Evolutionary conservation across 2,329 filamentous ascomycete genomes (phyloP).

Genomic region (Fusarium mangiferae): DNA sequence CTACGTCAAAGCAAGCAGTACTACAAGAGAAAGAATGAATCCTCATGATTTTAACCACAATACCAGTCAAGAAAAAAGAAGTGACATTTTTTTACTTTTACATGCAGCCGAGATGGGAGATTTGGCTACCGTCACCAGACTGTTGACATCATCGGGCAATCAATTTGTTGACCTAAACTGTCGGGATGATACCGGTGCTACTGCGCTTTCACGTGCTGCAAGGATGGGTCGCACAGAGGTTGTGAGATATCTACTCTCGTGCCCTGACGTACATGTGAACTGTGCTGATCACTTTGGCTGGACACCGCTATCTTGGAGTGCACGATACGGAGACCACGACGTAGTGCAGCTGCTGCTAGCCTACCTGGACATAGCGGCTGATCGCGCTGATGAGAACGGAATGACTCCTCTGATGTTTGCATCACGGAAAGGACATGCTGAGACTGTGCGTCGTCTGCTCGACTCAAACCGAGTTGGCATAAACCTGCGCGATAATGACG

Average conservation of each 20-base stretch:
- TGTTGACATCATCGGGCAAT: background rate
- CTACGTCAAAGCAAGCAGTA: background rate
- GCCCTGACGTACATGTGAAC: background rate
- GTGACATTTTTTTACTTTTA: background rate
- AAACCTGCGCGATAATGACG: too few relatives aligned
- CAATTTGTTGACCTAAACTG: background rate
- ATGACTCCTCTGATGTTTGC: too few relatives aligned
- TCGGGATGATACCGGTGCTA: background rate
- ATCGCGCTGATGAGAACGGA: too few relatives aligned
- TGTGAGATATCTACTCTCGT: background rate
- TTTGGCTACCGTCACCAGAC: background rate
- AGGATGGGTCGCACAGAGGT: background rate
- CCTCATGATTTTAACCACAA: background rate
- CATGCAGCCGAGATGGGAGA: background rate
- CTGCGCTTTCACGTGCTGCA: background rate
- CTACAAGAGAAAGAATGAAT: background rate
- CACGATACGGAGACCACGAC: background rate
- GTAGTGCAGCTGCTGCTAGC: background rate
- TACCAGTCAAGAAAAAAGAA: background rate
- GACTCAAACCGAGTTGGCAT: too few relatives aligned
- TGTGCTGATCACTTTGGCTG: background rate
- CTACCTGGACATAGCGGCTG: background rate
- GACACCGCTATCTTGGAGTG: background rate
- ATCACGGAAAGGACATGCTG: too few relatives aligned
- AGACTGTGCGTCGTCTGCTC: too few relatives aligned